Conservation (phyloP, 768 basidiomycete species). For the Cystoderma amianthinum region DNA sequence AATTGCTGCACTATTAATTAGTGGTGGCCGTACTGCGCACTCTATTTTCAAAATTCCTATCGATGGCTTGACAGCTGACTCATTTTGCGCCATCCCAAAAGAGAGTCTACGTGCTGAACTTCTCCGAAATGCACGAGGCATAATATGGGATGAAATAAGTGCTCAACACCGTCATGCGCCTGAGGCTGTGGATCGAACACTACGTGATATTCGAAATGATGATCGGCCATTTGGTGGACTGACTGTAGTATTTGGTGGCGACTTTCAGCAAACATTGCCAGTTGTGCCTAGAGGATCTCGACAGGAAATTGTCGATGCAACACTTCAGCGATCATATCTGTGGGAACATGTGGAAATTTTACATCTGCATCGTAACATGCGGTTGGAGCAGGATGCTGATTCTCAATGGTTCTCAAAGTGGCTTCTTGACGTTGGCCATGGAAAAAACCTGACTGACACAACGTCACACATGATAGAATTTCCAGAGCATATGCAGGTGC, state of each 20-base stretch:
- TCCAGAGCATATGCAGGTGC: slow-evolving; percentile 18
- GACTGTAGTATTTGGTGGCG: slow-evolving; percentile 33
- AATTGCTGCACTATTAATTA: slow-evolving; percentile 35
- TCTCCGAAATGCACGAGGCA: slow-evolving; percentile 16
- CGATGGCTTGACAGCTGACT: slow-evolving; percentile 13
- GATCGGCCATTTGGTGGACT: slow-evolving; percentile 29
- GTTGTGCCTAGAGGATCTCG: slow-evolving; percentile 28
- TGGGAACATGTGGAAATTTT: slow-evolving; percentile 25
- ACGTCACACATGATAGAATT: slow-evolving; percentile 15
- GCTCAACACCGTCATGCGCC: slow-evolving; percentile 27
- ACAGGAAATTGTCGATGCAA: slow-evolving; percentile 27
- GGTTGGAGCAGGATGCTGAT: slow-evolving; percentile 18
- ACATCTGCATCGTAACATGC: slow-evolving; percentile 29
- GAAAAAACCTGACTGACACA: slow-evolving; percentile 10
- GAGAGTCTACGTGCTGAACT: slow-evolving; percentile 19
- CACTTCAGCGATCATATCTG: slow-evolving; percentile 22
- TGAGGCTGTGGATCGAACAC: slow-evolving; percentile 32
- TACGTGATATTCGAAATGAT: slow-evolving; percentile 19
- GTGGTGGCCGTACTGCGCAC: slow-evolving; percentile 38
- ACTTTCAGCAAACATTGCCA: slow-evolving; percentile 40
- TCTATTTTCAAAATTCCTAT: slow-evolving; percentile 43
- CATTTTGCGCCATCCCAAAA: slow-evolving; percentile 26
- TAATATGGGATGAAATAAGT: slow-evolving; percentile 39
- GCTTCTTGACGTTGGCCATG: slow-evolving; percentile 29
- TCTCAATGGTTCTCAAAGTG: slow-evolving; percentile 22